Base-by-base conservation (phyloP, 1,284 basidiomycete genomes). In the Pseudozyma tsukubaensis region DNA sequence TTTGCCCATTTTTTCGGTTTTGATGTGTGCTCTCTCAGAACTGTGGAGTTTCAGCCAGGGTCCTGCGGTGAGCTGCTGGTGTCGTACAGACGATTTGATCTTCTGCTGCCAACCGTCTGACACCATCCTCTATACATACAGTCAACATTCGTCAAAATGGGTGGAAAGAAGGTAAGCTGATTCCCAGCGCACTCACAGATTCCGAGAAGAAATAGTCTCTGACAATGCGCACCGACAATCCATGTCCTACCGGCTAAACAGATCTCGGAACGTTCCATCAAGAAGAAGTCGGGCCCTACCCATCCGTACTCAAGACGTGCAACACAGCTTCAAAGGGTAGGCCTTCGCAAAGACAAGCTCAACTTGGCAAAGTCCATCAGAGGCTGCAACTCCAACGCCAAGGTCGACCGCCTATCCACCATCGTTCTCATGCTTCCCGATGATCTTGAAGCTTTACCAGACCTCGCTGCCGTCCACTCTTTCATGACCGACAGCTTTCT, bases 271-370 rank as follows among this genome's bases (percentile, higher is more conserved):
- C 80, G 78, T 36, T 76, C 79, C 29, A 69, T 84, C 58, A 78
- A 77, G 68, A 73, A 78, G 56, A 79, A 83, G 73, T 76, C 74
- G 57, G 76, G 67, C 13, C 77, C 83, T 0, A 80, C 80, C 37
- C 83, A 84, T 40, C 82, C 83, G 0, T 59, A 79, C 55, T 83
- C 82, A 9, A 69, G 83, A 12, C 61, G 80, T 19, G 83, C 83
- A 3, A 72, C 73, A 4, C 83, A 84, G 61, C 59, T 80, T 9
- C 70, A 76, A 3, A 58, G 83, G 24, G 76, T 82, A 9, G 64
- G 72, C 5, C 74, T 66, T 18, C 75, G 82, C 24, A 68, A 75
- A 47, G 52, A 71, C 42, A 79, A 81, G 47, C 73, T 83, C 35
- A 57, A 54, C 14, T 50, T 64, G 18, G 73, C 72, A 18, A 78